Evolutionary conservation across 2,329 filamentous ascomycete species (phyloP).

Genomic region (Diaporthe nobilis): DNA sequence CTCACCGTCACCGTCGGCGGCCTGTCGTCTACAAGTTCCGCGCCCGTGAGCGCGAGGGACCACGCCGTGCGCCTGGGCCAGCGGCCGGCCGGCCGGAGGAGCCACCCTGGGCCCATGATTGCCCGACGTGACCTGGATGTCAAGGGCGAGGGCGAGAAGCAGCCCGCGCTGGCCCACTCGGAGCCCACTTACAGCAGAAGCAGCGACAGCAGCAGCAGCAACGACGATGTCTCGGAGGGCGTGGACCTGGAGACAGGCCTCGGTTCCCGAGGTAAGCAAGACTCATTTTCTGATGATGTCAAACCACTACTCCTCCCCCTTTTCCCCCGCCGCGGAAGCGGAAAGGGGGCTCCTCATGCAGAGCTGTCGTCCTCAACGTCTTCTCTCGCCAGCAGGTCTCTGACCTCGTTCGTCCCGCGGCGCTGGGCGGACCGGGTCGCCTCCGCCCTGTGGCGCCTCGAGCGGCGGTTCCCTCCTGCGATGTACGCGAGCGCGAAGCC

Average conservation of each 20-base stretch:
- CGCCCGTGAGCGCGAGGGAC: constrained; percentile 24
- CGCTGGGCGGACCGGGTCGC: constrained; percentile 31
- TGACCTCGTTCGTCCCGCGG: constrained; percentile 34
- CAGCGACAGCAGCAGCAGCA: neutral
- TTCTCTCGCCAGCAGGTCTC: constrained; percentile 29
- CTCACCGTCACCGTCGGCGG: constrained; percentile 72
- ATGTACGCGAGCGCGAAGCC: constrained; percentile 38
- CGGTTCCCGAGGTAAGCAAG: constrained; percentile 26
- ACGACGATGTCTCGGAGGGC: constrained; percentile 28
- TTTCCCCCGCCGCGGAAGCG: neutral
- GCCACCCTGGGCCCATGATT: neutral
- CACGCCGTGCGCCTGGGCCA: constrained; percentile 32
- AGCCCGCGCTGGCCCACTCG: constrained; percentile 24
- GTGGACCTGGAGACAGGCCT: constrained; percentile 42
- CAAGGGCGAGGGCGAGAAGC: constrained; percentile 39
- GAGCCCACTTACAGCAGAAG: neutral
- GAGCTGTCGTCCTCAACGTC: constrained; percentile 24
- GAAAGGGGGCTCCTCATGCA: neutral
- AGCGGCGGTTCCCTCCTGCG: constrained; percentile 5
- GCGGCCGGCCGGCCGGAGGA: constrained; percentile 31
- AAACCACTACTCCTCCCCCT: neutral
- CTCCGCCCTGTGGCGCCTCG: constrained; percentile 32
- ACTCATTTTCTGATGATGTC: neutral
- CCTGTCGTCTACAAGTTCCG: constrained; percentile 26
- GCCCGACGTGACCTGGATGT: neutral